These are phyloP conservation scores for Tagetes erecta DNA, from an alignment of 129 eudicot genomes.

Conservation along the genomic window DNA sequence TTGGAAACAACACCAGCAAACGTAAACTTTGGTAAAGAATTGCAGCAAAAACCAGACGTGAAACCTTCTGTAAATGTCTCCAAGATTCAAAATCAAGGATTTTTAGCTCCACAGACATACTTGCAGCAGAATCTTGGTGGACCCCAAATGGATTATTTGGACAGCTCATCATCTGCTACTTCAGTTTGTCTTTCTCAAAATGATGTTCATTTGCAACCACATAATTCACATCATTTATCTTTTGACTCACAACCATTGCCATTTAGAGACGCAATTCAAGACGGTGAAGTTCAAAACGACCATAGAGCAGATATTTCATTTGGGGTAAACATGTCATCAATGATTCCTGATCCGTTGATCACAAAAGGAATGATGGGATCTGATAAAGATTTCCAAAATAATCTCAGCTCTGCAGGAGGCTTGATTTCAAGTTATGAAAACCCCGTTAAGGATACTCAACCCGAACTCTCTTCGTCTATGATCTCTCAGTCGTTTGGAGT, in stretches of 20 bases:
- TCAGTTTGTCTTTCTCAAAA: slow-evolving; percentile 79
- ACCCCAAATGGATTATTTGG: slow-evolving; percentile 78
- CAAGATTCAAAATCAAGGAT: slow-evolving; percentile 70
- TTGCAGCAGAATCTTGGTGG: slow-evolving; percentile 46
- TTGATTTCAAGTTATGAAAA: slow-evolving; percentile 60
- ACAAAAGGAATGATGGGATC: slow-evolving; percentile 62
- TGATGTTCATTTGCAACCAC: slow-evolving; percentile 51
- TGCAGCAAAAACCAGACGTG: slow-evolving; percentile 60
- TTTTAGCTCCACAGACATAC: slow-evolving; percentile 58
- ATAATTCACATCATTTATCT: slow-evolving; percentile 50
- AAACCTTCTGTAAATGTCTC: slow-evolving; percentile 59
- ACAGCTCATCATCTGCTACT: slow-evolving; percentile 90
- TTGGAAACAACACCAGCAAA: slow-evolving; percentile 52
- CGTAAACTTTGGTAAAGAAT: slow-evolving; percentile 46
- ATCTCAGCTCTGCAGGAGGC: slow-evolving; percentile 52
- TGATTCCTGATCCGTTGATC: slow-evolving; percentile 62
- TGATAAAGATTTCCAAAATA: slow-evolving; percentile 62
- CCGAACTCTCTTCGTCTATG: slow-evolving; percentile 82
- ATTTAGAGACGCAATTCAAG: slow-evolving; percentile 62
- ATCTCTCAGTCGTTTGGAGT: slow-evolving; percentile 93
- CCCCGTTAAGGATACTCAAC: slow-evolving; percentile 67
- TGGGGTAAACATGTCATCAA: slow-evolving; percentile 56
- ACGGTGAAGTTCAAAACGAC: slow-evolving; percentile 63
- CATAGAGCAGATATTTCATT: slow-evolving; percentile 46
- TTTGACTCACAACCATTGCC: slow-evolving; percentile 61